Conservation (phyloP, 371 early-diverging fungal species). For the Fennellomyces sp. region DNA sequence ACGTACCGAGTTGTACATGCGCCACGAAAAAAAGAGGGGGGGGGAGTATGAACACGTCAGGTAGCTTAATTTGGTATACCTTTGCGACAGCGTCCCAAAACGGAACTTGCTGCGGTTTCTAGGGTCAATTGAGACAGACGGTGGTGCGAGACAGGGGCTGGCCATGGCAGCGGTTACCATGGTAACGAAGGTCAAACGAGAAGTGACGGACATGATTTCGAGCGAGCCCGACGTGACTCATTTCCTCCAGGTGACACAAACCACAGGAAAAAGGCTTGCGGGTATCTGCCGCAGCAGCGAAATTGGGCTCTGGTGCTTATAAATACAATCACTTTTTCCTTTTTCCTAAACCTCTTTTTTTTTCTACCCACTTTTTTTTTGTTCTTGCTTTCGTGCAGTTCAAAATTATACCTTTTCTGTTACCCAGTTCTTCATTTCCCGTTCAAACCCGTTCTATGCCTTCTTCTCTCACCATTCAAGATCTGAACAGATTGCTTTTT, state of each 20-base stretch:
- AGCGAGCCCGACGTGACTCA: neutral
- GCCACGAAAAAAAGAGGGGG: slow-evolving; percentile 4
- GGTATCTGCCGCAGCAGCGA: slow-evolving; percentile 2
- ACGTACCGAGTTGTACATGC: neutral
- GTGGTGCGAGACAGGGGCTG: neutral
- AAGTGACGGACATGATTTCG: neutral
- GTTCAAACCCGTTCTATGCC: neutral
- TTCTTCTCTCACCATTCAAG: slow-evolving; percentile 11
- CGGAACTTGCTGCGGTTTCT: neutral
- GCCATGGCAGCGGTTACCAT: neutral
- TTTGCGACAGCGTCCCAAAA: neutral
- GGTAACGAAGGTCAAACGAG: neutral
- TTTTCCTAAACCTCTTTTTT: neutral
- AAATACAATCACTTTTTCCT: neutral
- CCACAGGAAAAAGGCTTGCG: neutral
- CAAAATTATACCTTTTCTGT: neutral
- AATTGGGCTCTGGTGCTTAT: too few species aligned
- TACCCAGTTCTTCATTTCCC: neutral
- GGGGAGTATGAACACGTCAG: neutral
- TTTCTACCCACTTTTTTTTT: neutral
- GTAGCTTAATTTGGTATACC: neutral
- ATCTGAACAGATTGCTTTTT: slow-evolving; percentile 16
- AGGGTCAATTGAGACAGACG: neutral
- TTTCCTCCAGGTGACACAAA: neutral
- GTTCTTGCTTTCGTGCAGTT: neutral